Conservation (phyloP, 306 rosid species). For the Dryas octopetala region DNA sequence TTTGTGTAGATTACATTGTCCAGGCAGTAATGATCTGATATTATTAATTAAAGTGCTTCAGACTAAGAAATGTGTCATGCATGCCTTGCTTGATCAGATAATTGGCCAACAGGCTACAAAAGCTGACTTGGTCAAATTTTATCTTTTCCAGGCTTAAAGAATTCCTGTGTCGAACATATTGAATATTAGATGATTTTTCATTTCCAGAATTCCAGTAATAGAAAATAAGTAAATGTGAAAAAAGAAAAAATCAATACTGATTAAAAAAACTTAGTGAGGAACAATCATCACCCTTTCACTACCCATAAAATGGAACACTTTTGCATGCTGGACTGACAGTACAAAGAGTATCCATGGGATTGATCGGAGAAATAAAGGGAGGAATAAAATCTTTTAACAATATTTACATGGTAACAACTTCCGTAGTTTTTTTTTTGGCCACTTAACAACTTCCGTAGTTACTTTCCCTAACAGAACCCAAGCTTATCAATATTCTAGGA, state of each 20-base stretch:
- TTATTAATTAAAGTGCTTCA: not conserved
- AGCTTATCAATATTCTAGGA: not conserved
- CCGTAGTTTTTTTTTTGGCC: not conserved
- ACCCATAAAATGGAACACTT: not conserved
- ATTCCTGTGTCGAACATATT: not conserved
- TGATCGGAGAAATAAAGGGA: not conserved
- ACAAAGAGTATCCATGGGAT: not conserved
- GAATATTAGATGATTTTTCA: not conserved
- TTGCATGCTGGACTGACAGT: not conserved
- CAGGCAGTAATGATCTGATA: not conserved
- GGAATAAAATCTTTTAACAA: not conserved
- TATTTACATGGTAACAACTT: slow-evolving; percentile 12
- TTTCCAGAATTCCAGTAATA: not conserved
- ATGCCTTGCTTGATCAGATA: not conserved
- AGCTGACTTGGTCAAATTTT: not conserved
- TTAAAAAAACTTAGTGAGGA: not conserved
- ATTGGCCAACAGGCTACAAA: not conserved
- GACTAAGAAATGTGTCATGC: not conserved
- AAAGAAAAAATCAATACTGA: not conserved
- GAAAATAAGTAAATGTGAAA: not conserved
- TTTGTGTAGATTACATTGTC: not conserved
- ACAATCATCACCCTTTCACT: not conserved
- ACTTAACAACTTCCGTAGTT: not conserved
- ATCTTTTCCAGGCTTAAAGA: not conserved
- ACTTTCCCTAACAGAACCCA: not conserved